These are phyloP conservation scores for Halophytophthora polymorphica DNA, from an alignment of 352 stramenopile species.

Conservation along the genomic window DNA sequence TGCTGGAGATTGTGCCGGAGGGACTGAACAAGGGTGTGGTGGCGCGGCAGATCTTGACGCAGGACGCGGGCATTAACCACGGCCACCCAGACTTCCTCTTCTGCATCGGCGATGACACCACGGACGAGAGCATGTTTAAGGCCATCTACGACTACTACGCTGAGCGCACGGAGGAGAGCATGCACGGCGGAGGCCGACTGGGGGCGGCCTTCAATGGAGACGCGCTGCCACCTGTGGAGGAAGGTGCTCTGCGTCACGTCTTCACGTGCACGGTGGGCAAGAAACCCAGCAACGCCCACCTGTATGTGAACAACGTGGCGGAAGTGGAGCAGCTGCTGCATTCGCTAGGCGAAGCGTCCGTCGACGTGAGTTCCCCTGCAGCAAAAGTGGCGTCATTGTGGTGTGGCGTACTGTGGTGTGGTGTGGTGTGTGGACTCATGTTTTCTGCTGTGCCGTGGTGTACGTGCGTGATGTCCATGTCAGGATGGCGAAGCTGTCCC, in stretches of 20 bases:
- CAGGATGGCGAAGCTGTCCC: too few species aligned
- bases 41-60: conserved; percentile 92
- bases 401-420: too few species aligned
- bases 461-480: too few species aligned
- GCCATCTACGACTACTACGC: conserved; percentile 90
- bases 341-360: too few species aligned
- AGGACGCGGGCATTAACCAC: conserved; percentile 73
- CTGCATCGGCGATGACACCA: conserved; percentile 96
- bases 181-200: conserved; percentile 43
- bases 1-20: conserved; percentile 95
- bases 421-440: too few species aligned
- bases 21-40: conserved; percentile 96
- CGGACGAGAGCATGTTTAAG: conserved; percentile 98
- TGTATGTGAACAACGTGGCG: conserved; percentile 89
- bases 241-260: conserved; percentile 74
- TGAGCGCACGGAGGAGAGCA: conserved; percentile 78
- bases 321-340: conserved; percentile 84
- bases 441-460: too few species aligned
- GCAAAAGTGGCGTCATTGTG: too few species aligned
- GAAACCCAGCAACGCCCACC: conserved; percentile 87
- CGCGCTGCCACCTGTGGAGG: conserved; percentile 23
- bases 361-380: too few species aligned
- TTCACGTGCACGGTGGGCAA: conserved; percentile 93
- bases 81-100: conserved; percentile 94
- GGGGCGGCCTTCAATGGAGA: conserved; percentile 14